Percentiles rank a stretch among this genome's conserved stretches.
phyloP scores from a whole-genome alignment of 495 filamentous ascomycete species.

The Lasiosphaeria miniovina region DNA sequence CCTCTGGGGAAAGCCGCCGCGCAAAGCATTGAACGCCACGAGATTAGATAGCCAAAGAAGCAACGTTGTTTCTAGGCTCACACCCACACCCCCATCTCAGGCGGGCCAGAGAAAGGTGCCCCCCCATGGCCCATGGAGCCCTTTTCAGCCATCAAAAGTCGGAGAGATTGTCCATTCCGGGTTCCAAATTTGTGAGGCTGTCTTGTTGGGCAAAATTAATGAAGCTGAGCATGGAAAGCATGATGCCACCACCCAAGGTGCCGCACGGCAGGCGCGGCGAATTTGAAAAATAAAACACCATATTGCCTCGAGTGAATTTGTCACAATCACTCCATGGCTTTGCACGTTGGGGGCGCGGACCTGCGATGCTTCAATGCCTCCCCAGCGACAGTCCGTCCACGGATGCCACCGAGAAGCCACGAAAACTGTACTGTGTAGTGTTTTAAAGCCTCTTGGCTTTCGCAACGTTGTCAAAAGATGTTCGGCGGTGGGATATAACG shows the following conservation, averaged over 20 bases:
- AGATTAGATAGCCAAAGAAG: slow-evolving; percentile 27
- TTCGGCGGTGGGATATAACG: no score
- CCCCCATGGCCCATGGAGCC: background rate
- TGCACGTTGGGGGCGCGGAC: background rate
- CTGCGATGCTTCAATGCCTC: background rate
- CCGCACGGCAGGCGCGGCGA: slow-evolving; percentile 17
- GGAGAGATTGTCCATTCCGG: slow-evolving; percentile 12
- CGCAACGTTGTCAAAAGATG: no score
- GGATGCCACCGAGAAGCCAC: background rate
- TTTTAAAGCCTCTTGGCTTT: no score
- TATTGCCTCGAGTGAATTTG: background rate
- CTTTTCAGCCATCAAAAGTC: slow-evolving; percentile 16
- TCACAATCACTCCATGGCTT: background rate
- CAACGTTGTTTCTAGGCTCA: slow-evolving; percentile 4
- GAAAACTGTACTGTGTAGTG: no score
- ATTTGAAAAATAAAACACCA: background rate
- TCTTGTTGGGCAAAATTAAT: background rate
- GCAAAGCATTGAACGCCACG: slow-evolving; percentile 28
- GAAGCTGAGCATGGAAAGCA: background rate
- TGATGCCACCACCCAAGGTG: background rate
- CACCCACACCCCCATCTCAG: background rate
- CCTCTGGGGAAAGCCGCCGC: slow-evolving; percentile 4
- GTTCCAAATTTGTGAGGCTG: background rate
- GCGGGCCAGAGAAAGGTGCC: background rate
- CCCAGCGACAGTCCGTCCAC: background rate